Evolutionary conservation across 2,329 filamentous ascomycete species (phyloP).

Genomic region (Hypoxylon sp.): DNA sequence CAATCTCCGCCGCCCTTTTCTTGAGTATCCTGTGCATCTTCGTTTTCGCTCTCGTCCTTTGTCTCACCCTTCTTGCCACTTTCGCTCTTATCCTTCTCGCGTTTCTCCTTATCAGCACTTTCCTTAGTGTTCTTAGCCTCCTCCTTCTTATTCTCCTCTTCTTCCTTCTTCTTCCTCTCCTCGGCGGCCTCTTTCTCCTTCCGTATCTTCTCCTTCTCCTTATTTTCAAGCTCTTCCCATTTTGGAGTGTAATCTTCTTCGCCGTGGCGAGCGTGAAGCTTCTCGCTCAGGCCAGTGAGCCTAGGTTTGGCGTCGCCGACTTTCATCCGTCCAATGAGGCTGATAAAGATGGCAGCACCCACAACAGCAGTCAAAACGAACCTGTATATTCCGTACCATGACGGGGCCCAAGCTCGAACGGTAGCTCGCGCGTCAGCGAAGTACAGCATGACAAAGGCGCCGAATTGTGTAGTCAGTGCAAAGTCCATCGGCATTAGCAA

Average conservation of each 20-base stretch:
- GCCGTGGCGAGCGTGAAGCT: slow-evolving; percentile 57
- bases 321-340: slow-evolving; percentile 85
- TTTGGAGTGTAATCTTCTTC: slow-evolving; percentile 57
- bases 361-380: slow-evolving; percentile 94
- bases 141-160: slow-evolving; percentile 40
- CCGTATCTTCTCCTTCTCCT: slow-evolving; percentile 54
- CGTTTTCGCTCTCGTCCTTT: slow-evolving; percentile 18
- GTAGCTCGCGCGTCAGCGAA: slow-evolving; percentile 84
- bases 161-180: slow-evolving; percentile 49
- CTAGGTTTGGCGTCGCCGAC: slow-evolving; percentile 64
- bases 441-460: slow-evolving; percentile 87
- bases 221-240: slow-evolving; percentile 60
- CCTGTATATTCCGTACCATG: slow-evolving; percentile 90
- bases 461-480: slow-evolving; percentile 87
- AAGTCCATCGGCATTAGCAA: slow-evolving; percentile 86
- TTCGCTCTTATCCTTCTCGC: slow-evolving; percentile 39
- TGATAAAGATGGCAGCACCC: slow-evolving; percentile 84
- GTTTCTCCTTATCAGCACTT: slow-evolving; percentile 39
- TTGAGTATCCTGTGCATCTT: neutral
- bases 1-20: neutral
- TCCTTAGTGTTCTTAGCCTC: slow-evolving; percentile 24
- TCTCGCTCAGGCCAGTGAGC: slow-evolving; percentile 58
- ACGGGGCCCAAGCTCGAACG: slow-evolving; percentile 81
- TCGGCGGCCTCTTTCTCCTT: slow-evolving; percentile 53
- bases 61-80: slow-evolving; percentile 15